Evolutionary conservation across 2,329 filamentous ascomycete genomes (phyloP).

Genomic region (Fusarium tanahbumbuense): DNA sequence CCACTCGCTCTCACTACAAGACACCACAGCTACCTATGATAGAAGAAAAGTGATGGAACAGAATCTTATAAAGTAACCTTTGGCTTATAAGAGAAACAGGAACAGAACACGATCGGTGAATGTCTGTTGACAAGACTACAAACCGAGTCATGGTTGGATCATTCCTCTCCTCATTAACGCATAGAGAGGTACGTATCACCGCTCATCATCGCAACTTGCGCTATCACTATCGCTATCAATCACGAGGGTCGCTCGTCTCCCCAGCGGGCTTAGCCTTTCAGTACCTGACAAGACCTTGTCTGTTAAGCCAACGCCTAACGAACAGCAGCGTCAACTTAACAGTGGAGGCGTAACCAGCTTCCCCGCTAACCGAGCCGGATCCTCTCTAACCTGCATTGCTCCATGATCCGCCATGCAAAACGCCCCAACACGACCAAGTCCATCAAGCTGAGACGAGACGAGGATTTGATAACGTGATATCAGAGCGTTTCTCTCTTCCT

Average conservation of each 20-base stretch:
- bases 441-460: conserved; percentile 11
- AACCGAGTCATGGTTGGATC: conserved; percentile 35
- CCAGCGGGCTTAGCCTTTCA: conserved; percentile 15
- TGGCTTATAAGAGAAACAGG: not conserved
- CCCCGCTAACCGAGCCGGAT: conserved; percentile 35
- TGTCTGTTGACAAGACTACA: not conserved
- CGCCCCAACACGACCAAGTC: conserved; percentile 16
- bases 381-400: conserved; percentile 30
- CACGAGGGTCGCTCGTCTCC: conserved; percentile 32
- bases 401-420: conserved; percentile 26
- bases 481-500: not conserved
- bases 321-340: conserved; percentile 29
- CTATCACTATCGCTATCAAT: conserved; percentile 32
- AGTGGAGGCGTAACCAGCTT: conserved; percentile 36
- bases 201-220: conserved; percentile 13
- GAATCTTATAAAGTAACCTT: not conserved
- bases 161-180: conserved; percentile 7
- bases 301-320: conserved; percentile 26
- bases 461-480: conserved; percentile 14
- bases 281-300: conserved; percentile 18
- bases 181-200: conserved; percentile 17
- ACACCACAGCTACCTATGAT: not conserved
- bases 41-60: not conserved
- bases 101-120: not conserved
- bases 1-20: conserved; percentile 31